Base-by-base conservation (phyloP, 129 eudicot species). In the Artemisia tridentata region DNA sequence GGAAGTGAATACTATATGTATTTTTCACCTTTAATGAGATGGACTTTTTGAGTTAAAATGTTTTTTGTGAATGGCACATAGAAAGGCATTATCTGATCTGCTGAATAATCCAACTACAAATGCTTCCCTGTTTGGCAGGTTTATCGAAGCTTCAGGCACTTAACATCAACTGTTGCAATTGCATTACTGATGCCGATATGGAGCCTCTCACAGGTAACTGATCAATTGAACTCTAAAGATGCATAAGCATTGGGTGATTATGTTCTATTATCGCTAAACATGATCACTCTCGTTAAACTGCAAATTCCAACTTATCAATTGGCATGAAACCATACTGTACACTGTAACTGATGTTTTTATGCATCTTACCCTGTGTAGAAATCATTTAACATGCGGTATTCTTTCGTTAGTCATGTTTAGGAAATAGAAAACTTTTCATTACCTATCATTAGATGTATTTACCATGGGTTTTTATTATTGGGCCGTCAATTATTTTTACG, bases 101-200 rank as follows among this genome's bases (percentile, higher is more conserved):
- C 25, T 20, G 63, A 29, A 18, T 2, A 38, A 38, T 7, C 11
- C 2, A 38, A 38, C 45, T 38, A 0, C 45, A 38, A 38, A 38
- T 2, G 65, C 51, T 14, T 19, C 27, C 49, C 49, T 27, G 16
- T 77, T 71, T 75, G 56, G 18, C 84, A 92, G 98, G 95, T 25
- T 79, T 89, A 4, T 63, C 85, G 38, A 92, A 85, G 84, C 95
- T 92, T 5, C 88, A 85, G 82, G 75, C 88, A 59, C 96, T 92
- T 43, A 86, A 92, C 70, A 63, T 89, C 78, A 92, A 90, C 78
- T 92, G 93, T 74, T 92, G 98, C 72, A 89, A 85, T 72, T 92
- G 92, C 89, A 87, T 92, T 61, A 80, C 82, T 0, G 92, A 92
- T 86, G 76, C 84, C 20, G 98, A 92, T 69, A 84, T 92, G 95